These are phyloP conservation scores for Erigeron canadensis DNA, from an alignment of 129 eudicot genomes.

Conservation along the genomic window DNA sequence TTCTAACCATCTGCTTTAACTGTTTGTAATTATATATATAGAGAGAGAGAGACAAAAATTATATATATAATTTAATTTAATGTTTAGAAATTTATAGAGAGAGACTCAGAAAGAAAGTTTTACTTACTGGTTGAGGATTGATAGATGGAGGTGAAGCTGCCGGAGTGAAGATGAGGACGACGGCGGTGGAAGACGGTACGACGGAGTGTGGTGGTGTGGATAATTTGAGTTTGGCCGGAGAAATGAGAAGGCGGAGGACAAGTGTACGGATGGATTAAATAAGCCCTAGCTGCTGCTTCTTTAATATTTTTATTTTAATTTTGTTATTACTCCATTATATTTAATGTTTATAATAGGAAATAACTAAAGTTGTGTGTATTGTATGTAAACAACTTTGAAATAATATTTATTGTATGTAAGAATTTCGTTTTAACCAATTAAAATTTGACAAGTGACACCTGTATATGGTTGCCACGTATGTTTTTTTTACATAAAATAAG, in stretches of 20 bases:
- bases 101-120: background rate
- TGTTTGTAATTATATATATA: conserved; percentile 16
- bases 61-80: background rate
- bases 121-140: conserved; percentile 6
- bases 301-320: too few species aligned
- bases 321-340: too few species aligned
- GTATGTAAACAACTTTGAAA: too few species aligned
- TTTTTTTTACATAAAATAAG: too few species aligned
- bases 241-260: background rate
- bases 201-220: background rate
- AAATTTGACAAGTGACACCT: too few species aligned
- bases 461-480: too few species aligned
- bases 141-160: conserved; percentile 13
- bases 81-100: background rate
- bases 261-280: background rate
- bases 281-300: background rate
- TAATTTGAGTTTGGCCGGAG: background rate
- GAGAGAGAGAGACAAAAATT: too few species aligned
- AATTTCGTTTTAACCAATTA: too few species aligned
- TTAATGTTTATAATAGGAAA: too few species aligned
- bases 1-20: conserved; percentile 50
- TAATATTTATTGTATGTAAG: too few species aligned
- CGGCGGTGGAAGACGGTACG: background rate
- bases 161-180: background rate
- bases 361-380: too few species aligned